Conservation (phyloP, 345 rosid genomes). For the Rhizophora apiculata region DNA sequence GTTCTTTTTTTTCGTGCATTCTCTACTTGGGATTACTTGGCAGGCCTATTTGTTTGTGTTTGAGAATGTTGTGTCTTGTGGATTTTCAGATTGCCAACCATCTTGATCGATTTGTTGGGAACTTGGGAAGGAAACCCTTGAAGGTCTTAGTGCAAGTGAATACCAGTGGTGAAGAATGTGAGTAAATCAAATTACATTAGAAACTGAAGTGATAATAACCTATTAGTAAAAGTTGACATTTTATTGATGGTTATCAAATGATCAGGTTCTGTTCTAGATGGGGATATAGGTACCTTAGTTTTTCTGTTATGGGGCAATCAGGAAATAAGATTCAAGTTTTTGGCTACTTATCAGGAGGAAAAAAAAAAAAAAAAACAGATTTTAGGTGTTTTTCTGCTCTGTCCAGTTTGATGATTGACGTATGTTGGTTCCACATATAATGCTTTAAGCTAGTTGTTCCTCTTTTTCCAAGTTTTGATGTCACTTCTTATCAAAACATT, state of each 20-base stretch:
- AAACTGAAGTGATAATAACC: neutral
- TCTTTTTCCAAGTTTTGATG: neutral
- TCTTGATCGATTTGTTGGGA: conserved; percentile 66
- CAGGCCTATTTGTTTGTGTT: neutral
- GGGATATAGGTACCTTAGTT: too few relatives aligned
- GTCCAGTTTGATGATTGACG: neutral
- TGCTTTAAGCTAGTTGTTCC: neutral
- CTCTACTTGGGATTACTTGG: neutral
- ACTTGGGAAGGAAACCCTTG: conserved; percentile 71
- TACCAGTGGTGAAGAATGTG: conserved; percentile 97
- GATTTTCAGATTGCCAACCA: conserved; percentile 73
- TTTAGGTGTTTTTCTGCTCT: too few relatives aligned
- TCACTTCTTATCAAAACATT: neutral
- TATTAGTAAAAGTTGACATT: too few relatives aligned
- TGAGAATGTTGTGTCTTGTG: neutral
- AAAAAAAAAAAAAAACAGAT: too few relatives aligned
- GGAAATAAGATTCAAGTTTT: too few relatives aligned
- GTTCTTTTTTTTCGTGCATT: neutral
- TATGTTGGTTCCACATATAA: neutral
- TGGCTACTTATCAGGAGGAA: too few relatives aligned
- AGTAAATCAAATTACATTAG: conserved; percentile 25
- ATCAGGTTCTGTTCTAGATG: too few relatives aligned
- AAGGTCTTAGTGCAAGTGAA: conserved; percentile 89
- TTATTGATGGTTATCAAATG: too few relatives aligned
- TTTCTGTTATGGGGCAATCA: too few relatives aligned